Base-by-base conservation (phyloP, 192 early-diverging fungal species). In the Linnemannia zychae region DNA sequence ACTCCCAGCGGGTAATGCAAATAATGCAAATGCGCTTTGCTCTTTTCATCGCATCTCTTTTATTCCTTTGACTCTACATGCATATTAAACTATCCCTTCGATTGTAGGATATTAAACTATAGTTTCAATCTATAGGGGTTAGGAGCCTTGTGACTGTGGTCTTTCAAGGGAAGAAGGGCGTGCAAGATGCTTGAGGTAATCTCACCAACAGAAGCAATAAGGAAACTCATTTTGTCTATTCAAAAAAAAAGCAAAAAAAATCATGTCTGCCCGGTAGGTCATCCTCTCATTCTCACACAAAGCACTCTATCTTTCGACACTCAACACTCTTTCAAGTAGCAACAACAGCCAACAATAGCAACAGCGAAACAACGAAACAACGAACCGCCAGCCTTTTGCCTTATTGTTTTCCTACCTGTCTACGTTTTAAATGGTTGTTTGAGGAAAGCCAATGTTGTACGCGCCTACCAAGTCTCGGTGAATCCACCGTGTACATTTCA, bases 171-270 rank as follows among this genome's bases (percentile, higher is more conserved):
- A 20, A 15, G 49, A 5, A 5, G 49, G 49, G 15, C 49, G 49
- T 18, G 4, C 49, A 50, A 50, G 49, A 50, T 17, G 7, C 49
- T 57, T 24, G 6, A 73, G 24, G 15, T 60, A 74, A 18, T 36
- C 36, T 60, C 31, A 12, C 36, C 72, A 40, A 74, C 37, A 0
- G 63, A 12, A 7, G 63, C 74, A 13, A 76, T 13, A 67, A 73
- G 71, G 50, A 73, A 78, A 79, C 82, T 84, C 82, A 75, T 57
- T 71, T 67, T 79, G 76, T 84, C 73, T 75, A 74, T 53, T 18
- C 71, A 75, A 75, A 78, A 84, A 84, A 84, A 84, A 84, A 84
- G 72, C 65, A 74, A 78, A 84, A 84, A 81, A 84, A 84, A 84
- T 79, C 76, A 84, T 84, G 82, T 53, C 82, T 78, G 76, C 82